These are phyloP conservation scores for Iris macrosiphon DNA, from an alignment of 106 monocot species.

Conservation along the genomic window DNA sequence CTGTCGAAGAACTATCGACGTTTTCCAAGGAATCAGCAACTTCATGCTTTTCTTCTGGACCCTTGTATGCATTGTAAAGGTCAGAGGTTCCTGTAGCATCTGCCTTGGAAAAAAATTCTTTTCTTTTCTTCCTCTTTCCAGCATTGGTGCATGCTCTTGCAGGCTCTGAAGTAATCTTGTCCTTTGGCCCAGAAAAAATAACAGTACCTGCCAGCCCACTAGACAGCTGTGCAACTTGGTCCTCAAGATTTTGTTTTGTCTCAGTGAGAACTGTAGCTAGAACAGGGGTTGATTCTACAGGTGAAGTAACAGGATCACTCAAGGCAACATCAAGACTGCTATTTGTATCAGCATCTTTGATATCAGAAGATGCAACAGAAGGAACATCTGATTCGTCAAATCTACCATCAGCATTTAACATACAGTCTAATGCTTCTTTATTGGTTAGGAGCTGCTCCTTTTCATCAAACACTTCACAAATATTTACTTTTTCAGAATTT, in stretches of 20 bases:
- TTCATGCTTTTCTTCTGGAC: slow-evolving; percentile 45
- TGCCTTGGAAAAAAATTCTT: slow-evolving; percentile 62
- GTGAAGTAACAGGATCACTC: not conserved
- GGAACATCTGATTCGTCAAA: not conserved
- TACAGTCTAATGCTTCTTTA: not conserved
- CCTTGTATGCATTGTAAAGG: slow-evolving; percentile 75
- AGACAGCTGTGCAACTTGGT: slow-evolving; percentile 5
- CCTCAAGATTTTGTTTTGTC: slow-evolving; percentile 3
- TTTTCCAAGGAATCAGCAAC: slow-evolving; percentile 10
- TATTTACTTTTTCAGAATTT: not conserved
- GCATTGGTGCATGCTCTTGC: slow-evolving; percentile 13
- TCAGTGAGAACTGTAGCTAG: slow-evolving; percentile 5
- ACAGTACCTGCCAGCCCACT: not conserved
- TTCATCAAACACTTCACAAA: no score
- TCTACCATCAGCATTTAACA: not conserved
- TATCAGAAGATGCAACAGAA: not conserved
- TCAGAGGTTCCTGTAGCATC: slow-evolving; percentile 62
- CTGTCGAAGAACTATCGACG: slow-evolving; percentile 11
- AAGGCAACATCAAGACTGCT: not conserved
- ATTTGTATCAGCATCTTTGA: not conserved
- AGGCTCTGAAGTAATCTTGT: slow-evolving; percentile 19
- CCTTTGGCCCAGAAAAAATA: slow-evolving; percentile 16
- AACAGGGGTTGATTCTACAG: not conserved
- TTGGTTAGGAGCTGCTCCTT: not conserved
- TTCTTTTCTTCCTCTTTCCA: slow-evolving; percentile 46